Evolutionary conservation across 2,329 filamentous ascomycete species (phyloP).

Genomic region (Zasmidium citrigriseum): DNA sequence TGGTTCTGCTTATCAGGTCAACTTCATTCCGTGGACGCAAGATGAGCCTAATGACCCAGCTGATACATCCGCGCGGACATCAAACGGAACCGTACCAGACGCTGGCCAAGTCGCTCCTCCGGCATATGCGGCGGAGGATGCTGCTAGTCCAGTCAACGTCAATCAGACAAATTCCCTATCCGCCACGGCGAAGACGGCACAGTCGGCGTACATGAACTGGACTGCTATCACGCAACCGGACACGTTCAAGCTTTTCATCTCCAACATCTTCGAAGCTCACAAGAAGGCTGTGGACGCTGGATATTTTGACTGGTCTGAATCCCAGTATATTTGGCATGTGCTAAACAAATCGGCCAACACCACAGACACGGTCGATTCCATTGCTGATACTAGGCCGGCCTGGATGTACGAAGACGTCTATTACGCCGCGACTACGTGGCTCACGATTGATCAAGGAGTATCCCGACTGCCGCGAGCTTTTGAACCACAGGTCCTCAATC

Average conservation of each 20-base stretch:
- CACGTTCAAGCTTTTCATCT: slow-evolving; percentile 48
- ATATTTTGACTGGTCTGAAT: slow-evolving; percentile 66
- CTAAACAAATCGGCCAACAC: slow-evolving; percentile 57
- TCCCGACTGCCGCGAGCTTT: slow-evolving; percentile 64
- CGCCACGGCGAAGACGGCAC: no score
- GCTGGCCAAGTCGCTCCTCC: no score
- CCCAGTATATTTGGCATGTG: slow-evolving; percentile 62
- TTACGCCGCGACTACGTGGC: slow-evolving; percentile 59
- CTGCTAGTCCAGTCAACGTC: no score
- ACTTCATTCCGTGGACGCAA: slow-evolving; percentile 66
- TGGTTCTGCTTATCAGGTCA: slow-evolving; percentile 50
- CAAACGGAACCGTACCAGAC: no score
- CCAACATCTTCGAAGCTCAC: slow-evolving; percentile 55
- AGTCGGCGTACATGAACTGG: no score
- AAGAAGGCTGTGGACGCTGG: slow-evolving; percentile 56
- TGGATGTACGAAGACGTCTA: slow-evolving; percentile 60
- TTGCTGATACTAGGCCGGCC: slow-evolving; percentile 51
- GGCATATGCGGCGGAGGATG: no score
- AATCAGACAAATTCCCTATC: no score
- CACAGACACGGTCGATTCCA: slow-evolving; percentile 54
- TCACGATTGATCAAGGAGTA: slow-evolving; percentile 65
- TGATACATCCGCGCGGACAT: no score
- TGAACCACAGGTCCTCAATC: slow-evolving; percentile 59
- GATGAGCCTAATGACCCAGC: slow-evolving; percentile 56
- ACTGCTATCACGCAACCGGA: no score